These are phyloP conservation scores for Candida ponderosae DNA, from an alignment of 805 yeast species.

Conservation along the genomic window DNA sequence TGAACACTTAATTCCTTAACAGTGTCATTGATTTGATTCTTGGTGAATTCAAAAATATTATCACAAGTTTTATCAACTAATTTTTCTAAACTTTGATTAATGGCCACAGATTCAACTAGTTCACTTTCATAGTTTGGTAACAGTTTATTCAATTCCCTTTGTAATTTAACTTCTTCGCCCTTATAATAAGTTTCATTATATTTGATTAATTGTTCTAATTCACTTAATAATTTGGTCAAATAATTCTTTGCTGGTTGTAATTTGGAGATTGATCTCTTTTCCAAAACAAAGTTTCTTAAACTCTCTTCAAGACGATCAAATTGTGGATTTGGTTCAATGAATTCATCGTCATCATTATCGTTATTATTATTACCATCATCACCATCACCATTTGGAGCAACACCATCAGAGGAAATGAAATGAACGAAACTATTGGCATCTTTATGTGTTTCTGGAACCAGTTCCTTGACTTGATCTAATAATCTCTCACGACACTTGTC, in stretches of 20 bases:
- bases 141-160: conserved; percentile 41
- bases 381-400: conserved; percentile 30
- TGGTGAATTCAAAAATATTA: conserved; percentile 54
- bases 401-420: conserved; percentile 66
- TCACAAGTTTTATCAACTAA: conserved; percentile 55
- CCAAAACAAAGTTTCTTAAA: conserved; percentile 76
- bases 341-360: conserved; percentile 21
- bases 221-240: conserved; percentile 58
- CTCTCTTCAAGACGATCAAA: conserved; percentile 83
- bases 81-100: conserved; percentile 52
- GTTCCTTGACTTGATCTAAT: conserved; percentile 72
- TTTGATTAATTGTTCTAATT: conserved; percentile 50
- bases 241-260: conserved; percentile 91
- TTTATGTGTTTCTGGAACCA: conserved; percentile 89
- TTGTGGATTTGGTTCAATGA: conserved; percentile 42
- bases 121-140: conserved; percentile 57
- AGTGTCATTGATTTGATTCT: conserved; percentile 40
- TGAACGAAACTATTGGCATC: conserved; percentile 89
- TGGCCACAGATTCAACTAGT: conserved; percentile 40
- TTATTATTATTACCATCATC: conserved; percentile 31
- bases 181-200: conserved; percentile 55
- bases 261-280: conserved; percentile 83
- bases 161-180: conserved; percentile 26
- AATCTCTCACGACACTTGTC: conserved; percentile 70
- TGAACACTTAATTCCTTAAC: conserved; percentile 42